Evolutionary conservation across 2,329 filamentous ascomycete genomes (phyloP).

Genomic region (Ophiostoma triangulosporum): DNA sequence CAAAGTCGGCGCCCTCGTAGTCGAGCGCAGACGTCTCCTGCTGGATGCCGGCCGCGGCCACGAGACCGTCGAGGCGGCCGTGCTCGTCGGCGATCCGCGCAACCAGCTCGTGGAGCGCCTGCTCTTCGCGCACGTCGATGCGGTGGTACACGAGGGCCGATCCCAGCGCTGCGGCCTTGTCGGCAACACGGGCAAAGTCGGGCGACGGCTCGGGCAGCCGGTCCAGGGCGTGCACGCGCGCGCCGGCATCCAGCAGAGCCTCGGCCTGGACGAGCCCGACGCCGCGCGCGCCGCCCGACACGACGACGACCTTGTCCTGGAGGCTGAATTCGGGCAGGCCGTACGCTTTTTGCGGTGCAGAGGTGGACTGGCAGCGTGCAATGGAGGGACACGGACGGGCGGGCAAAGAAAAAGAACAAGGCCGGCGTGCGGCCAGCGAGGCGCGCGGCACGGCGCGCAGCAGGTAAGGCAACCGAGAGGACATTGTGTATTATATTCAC

Average conservation of each 20-base stretch:
- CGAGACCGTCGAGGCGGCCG: slow-evolving; percentile 64
- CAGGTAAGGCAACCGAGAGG: not conserved
- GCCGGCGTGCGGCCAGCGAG: not conserved
- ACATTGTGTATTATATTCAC: not conserved
- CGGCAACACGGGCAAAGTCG: slow-evolving; percentile 51
- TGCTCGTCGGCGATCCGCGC: slow-evolving; percentile 54
- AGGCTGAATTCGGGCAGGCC: slow-evolving; percentile 61
- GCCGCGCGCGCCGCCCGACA: slow-evolving; percentile 65
- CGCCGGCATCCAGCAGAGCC: slow-evolving; percentile 67
- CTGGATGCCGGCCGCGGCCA: slow-evolving; percentile 59
- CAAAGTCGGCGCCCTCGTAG: slow-evolving; percentile 60
- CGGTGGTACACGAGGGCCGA: slow-evolving; percentile 60
- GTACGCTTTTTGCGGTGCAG: not conserved
- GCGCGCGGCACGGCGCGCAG: not conserved
- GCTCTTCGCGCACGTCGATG: slow-evolving; percentile 66
- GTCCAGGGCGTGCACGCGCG: slow-evolving; percentile 53
- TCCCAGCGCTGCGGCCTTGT: slow-evolving; percentile 50
- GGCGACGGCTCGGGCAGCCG: slow-evolving; percentile 40
- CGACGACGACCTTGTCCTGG: slow-evolving; percentile 57
- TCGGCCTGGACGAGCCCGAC: slow-evolving; percentile 68
- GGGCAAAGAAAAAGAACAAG: not conserved
- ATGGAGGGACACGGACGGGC: not conserved
- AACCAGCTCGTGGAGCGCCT: slow-evolving; percentile 52
- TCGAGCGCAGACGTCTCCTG: slow-evolving; percentile 75
- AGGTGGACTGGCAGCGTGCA: not conserved